Conservation (phyloP, 2,329 filamentous ascomycete genomes). For the Clonostachys chloroleuca region DNA sequence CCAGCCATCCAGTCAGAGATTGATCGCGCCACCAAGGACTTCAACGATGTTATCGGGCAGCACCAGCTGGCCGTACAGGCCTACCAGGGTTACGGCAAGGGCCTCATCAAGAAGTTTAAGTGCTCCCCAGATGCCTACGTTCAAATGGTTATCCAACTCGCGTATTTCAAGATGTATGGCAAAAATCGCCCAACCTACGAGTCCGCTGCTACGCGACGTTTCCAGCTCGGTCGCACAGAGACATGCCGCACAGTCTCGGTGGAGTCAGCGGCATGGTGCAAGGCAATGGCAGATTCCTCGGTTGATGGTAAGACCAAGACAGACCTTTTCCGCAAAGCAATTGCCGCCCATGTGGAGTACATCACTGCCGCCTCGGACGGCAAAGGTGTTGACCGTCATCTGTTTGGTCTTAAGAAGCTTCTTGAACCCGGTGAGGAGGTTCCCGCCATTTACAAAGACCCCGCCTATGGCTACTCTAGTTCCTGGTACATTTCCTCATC, state of each 20-base stretch:
- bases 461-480: constrained; percentile 75
- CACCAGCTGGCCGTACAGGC: constrained; percentile 93
- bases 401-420: constrained; percentile 95
- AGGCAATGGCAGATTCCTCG: constrained; percentile 71
- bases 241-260: constrained; percentile 91
- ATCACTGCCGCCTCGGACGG: constrained; percentile 86
- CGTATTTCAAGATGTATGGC: constrained; percentile 99
- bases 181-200: constrained; percentile 97
- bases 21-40: constrained; percentile 72
- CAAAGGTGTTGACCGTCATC: constrained; percentile 89
- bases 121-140: constrained; percentile 97
- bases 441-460: constrained; percentile 81
- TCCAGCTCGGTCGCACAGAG: constrained; percentile 94
- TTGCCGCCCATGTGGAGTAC: constrained; percentile 83
- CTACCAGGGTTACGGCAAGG: constrained; percentile 97
- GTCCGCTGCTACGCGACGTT: constrained; percentile 88
- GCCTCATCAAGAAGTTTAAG: constrained; percentile 98
- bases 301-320: constrained; percentile 61
- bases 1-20: constrained; percentile 73
- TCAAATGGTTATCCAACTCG: constrained; percentile 97
- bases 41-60: constrained; percentile 73
- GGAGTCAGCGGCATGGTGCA: constrained; percentile 86
- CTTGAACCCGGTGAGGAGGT: constrained; percentile 75
- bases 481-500: constrained; percentile 88
- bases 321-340: constrained; percentile 75